Base-by-base conservation (phyloP, 106 monocot species). In the Allium sativum region DNA sequence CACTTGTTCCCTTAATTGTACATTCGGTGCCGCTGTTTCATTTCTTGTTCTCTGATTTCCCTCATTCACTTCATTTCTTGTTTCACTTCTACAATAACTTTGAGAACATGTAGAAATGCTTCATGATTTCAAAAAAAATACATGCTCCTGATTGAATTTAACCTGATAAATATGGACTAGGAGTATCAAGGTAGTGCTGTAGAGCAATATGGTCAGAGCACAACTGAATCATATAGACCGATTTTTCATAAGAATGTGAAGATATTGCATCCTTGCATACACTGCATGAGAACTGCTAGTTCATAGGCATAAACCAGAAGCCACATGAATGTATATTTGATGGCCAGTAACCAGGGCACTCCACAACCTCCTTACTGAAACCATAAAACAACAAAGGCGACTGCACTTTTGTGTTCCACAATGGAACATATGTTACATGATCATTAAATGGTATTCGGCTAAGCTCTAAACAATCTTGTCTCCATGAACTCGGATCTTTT, bases 301-400 rank as follows among this genome's bases (percentile, higher is more conserved):
- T 80, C 79, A 72, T 53, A 12, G 91, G 91, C 3, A 85, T 84
- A 80, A 84, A 96, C 96, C 91, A 96, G 70, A 84, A 96, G 10
- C 91, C 96, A 70, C 96, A 96, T 10, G 68, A 73, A 72, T 80
- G 81, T 65, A 63, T 42, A 70, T 77, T 82, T 68, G 65, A 60
- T 60, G 96, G 90, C 96, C 96, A 96, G 55, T 96, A 96, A 65
- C 76, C 95, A 76, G 95, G 95, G 68, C 81, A 81, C 75, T 95
- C 95, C 6, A 95, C 95, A 75, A 95, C 73, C 70, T 86, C 77
- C 55, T 87, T 87, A 75, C 95, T 95, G 68, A 95, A 84, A 3
- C 95, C 95, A 78, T 95, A 95, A 90, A 95, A 72, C 43, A 95
- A 71, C 40, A 84, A 64, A 62, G 94, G 84, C 45, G 94, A 86